phyloP scores from a whole-genome alignment of 768 basidiomycete species.

The Hemileccinum rubropunctum region DNA sequence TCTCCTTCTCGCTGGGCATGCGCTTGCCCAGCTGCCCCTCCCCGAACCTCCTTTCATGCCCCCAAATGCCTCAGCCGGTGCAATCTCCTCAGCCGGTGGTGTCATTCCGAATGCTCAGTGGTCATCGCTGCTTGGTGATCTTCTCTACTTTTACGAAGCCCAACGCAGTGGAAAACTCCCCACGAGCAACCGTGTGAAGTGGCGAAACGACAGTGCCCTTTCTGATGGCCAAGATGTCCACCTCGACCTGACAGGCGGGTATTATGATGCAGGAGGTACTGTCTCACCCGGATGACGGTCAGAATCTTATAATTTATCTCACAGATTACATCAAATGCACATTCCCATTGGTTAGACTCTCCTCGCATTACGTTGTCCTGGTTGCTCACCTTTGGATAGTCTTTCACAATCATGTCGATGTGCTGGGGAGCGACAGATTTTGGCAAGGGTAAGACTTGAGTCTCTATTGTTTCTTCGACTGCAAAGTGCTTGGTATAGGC shows the following conservation, averaged over 20 bases:
- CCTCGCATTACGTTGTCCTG: not conserved
- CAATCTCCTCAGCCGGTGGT: constrained; percentile 41
- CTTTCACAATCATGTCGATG: constrained; percentile 79
- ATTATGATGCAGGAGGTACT: constrained; percentile 89
- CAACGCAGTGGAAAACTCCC: constrained; percentile 81
- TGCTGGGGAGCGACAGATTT: constrained; percentile 90
- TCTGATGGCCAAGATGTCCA: constrained; percentile 74
- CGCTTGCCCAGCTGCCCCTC: constrained; percentile 55
- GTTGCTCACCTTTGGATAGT: constrained; percentile 37
- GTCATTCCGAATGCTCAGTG: constrained; percentile 70
- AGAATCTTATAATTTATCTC: constrained; percentile 1
- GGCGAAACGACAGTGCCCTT: constrained; percentile 81
- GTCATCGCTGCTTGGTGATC: constrained; percentile 75
- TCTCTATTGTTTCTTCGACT: not conserved
- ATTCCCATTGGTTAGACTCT: constrained; percentile 65
- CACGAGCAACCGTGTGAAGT: constrained; percentile 66
- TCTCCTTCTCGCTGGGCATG: constrained; percentile 25
- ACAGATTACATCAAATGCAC: constrained; percentile 87
- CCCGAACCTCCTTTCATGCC: constrained; percentile 66
- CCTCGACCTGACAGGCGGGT: constrained; percentile 82
- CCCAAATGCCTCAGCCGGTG: constrained; percentile 55
- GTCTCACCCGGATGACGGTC: not conserved
- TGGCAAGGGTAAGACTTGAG: constrained; percentile 56
- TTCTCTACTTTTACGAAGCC: constrained; percentile 88
- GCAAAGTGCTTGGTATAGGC: constrained; percentile 37